Evolutionary conservation across 768 basidiomycete species (phyloP).

Genomic region (Suillus americanus): DNA sequence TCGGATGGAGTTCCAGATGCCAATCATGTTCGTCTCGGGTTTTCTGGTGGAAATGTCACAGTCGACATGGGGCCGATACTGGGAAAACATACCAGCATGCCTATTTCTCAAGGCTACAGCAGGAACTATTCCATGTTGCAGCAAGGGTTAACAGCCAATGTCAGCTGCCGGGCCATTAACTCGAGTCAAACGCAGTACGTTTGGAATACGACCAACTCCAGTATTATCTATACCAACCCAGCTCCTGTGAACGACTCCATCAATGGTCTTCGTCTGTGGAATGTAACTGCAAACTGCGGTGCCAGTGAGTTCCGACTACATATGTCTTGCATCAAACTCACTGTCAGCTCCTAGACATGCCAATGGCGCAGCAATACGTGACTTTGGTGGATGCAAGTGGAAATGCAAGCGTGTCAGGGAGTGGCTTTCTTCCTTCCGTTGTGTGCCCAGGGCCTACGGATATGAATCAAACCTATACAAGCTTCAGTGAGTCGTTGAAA

Average conservation of each 20-base stretch:
- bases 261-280: neutral
- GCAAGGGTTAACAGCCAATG: conserved; percentile 5
- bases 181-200: neutral
- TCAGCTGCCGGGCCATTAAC: neutral
- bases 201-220: neutral
- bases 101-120: no score
- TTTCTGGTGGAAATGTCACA: no score
- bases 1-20: no score
- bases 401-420: no score
- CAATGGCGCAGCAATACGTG: neutral
- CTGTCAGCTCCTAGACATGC: neutral
- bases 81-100: no score
- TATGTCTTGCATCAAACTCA: neutral
- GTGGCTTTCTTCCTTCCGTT: no score
- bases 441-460: no score
- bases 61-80: no score
- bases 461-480: no score
- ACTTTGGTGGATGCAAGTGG: no score
- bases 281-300: conserved; percentile 2
- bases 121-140: conserved; percentile 5
- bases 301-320: neutral
- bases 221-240: neutral
- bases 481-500: neutral
- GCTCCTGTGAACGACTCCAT: neutral
- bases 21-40: no score